Percentiles rank a stretch among this genome's conserved stretches.
phyloP scores from a whole-genome alignment of 331 rosid species.

The Acacia concinna region DNA sequence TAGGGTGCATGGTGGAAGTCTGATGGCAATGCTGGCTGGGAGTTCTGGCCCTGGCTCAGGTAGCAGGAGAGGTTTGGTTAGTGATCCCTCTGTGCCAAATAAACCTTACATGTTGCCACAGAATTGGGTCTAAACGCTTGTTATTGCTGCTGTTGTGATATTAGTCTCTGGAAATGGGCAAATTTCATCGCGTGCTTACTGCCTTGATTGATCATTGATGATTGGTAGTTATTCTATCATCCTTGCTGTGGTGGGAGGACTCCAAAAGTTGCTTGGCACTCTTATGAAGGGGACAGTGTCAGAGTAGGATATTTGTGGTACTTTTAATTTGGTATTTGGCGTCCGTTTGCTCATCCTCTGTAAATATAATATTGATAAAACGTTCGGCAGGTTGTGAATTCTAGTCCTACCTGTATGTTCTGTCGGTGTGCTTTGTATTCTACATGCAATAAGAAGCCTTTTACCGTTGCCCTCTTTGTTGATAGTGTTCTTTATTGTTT shows the following conservation, averaged over 20 bases:
- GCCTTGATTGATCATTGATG: conserved; percentile 30
- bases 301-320: conserved; percentile 29
- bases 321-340: conserved; percentile 37
- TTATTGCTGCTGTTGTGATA: conserved; percentile 17
- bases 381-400: conserved; percentile 41
- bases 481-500: neutral
- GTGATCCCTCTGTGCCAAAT: conserved; percentile 32
- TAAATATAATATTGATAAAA: conserved; percentile 39
- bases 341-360: conserved; percentile 33
- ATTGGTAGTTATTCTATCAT: conserved; percentile 28
- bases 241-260: conserved; percentile 32
- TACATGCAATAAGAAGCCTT: conserved; percentile 40
- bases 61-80: conserved; percentile 29
- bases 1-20: conserved; percentile 77
- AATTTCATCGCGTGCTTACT: conserved; percentile 35
- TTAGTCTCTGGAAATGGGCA: conserved; percentile 32
- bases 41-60: conserved; percentile 31
- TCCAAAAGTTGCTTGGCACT: conserved; percentile 14
- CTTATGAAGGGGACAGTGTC: conserved; percentile 27
- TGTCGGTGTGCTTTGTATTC: conserved; percentile 39
- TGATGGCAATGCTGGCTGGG: conserved; percentile 54
- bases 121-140: conserved; percentile 54
- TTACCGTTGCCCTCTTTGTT: conserved; percentile 17
- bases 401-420: conserved; percentile 41
- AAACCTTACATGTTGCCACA: conserved; percentile 34